Evolutionary conservation across 441 rosid genomes (phyloP).

Genomic region (Lagerstroemia fauriei): DNA sequence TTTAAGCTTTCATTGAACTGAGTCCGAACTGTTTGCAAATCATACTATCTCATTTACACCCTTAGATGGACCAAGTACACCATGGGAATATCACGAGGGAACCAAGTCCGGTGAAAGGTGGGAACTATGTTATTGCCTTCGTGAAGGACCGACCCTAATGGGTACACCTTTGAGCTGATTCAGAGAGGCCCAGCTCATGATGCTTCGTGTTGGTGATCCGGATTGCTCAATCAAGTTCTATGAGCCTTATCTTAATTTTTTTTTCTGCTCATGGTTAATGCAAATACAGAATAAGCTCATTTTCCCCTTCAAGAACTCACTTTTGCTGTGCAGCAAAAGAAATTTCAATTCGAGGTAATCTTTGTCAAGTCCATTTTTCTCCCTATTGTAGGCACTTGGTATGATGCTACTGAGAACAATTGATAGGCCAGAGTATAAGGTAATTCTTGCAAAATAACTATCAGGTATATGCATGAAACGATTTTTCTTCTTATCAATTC

Average conservation of each 20-base stretch:
- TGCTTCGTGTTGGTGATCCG: slow-evolving; percentile 94
- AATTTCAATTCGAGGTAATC: neutral
- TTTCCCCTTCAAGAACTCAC: neutral
- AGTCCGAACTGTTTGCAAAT: too few species aligned
- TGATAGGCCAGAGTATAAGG: slow-evolving; percentile 84
- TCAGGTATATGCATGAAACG: too few species aligned
- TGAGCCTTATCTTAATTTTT: slow-evolving; percentile 38
- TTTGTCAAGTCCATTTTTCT: neutral
- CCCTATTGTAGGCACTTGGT: slow-evolving; percentile 69
- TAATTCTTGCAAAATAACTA: slow-evolving; percentile 21
- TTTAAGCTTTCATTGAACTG: too few species aligned
- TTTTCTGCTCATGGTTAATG: neutral
- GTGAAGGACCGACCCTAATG: slow-evolving; percentile 99
- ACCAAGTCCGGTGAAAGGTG: slow-evolving; percentile 96
- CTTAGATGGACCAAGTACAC: too few species aligned
- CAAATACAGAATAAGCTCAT: neutral
- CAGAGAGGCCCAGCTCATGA: slow-evolving; percentile 86
- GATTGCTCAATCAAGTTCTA: slow-evolving; percentile 82
- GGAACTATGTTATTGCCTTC: slow-evolving; percentile 67
- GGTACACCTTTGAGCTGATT: slow-evolving; percentile 80
- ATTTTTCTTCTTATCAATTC: slow-evolving; percentile 8
- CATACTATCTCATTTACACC: too few species aligned
- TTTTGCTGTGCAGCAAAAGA: neutral
- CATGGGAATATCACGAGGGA: slow-evolving; percentile 78
- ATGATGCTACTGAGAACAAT: slow-evolving; percentile 71